phyloP scores from a whole-genome alignment of 1,284 basidiomycete genomes.

The Tremellales sp. region DNA sequence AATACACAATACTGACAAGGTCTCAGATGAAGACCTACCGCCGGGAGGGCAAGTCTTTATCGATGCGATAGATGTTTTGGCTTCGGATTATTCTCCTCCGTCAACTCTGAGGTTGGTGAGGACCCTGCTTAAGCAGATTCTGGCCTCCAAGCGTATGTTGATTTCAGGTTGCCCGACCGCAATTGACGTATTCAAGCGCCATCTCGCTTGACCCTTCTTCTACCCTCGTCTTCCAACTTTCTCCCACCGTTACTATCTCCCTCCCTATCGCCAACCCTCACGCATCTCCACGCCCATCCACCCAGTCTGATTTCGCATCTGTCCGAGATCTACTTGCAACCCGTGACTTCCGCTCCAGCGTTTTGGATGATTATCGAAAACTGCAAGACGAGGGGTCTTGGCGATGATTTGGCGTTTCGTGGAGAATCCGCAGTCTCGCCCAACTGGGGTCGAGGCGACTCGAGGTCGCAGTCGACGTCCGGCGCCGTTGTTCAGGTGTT shows the following conservation, averaged over 20 bases:
- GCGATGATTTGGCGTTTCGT: slow-evolving; percentile 22
- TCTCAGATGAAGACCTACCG: slow-evolving; percentile 14
- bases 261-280: slow-evolving; percentile 62
- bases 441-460: too few species aligned
- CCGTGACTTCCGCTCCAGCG: slow-evolving; percentile 38
- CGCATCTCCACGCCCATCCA: slow-evolving; percentile 64
- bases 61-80: slow-evolving; percentile 40
- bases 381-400: slow-evolving; percentile 18
- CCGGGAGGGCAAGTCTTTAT: slow-evolving; percentile 35
- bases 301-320: slow-evolving; percentile 61
- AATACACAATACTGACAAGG: too few species aligned
- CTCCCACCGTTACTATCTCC: slow-evolving; percentile 59
- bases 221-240: slow-evolving; percentile 56
- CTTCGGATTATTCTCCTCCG: slow-evolving; percentile 32
- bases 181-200: slow-evolving; percentile 49
- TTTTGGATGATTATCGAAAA: slow-evolving; percentile 38
- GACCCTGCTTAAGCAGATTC: slow-evolving; percentile 20
- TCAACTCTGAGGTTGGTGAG: slow-evolving; percentile 27
- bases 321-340: slow-evolving; percentile 65
- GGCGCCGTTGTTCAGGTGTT: slow-evolving; percentile 33
- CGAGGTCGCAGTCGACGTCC: too few species aligned
- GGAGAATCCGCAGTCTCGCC: too few species aligned
- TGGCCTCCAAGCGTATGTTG: slow-evolving; percentile 21
- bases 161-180: neutral
- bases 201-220: slow-evolving; percentile 65